Conservation (phyloP, 257 asterid genomes). For the Solanum bulbocastanum region DNA sequence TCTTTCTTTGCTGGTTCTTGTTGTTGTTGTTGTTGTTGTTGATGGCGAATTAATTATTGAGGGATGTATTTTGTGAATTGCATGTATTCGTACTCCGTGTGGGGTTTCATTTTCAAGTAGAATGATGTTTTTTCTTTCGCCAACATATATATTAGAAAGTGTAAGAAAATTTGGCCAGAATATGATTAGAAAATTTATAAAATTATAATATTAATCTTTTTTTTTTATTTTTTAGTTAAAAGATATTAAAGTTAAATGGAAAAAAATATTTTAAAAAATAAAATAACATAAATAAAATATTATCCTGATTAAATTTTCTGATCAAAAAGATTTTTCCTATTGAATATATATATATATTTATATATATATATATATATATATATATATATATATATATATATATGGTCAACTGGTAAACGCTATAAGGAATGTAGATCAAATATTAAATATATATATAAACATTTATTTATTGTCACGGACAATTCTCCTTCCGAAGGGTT, state of each 20-base stretch:
- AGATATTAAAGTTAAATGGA: too few relatives aligned
- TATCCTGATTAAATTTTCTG: too few relatives aligned
- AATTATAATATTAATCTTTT: too few relatives aligned
- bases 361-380: too few relatives aligned
- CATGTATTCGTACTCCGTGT: slow-evolving; percentile 36
- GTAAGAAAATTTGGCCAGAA: too few relatives aligned
- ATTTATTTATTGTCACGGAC: neutral
- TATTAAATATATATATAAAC: neutral
- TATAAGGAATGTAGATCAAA: slow-evolving; percentile 7
- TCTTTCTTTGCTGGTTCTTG: neutral
- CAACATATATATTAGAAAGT: neutral
- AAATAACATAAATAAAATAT: too few relatives aligned
- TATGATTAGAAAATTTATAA: too few relatives aligned
- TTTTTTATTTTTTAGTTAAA: too few relatives aligned
- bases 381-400: neutral
- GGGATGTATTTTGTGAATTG: slow-evolving; percentile 20
- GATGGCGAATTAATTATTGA: neutral
- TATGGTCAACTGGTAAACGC: slow-evolving; percentile 39
- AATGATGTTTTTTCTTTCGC: neutral
- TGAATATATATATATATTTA: too few relatives aligned
- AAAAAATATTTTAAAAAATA: too few relatives aligned
- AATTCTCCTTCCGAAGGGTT: neutral
- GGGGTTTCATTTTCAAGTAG: slow-evolving; percentile 1
- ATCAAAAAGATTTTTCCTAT: too few relatives aligned
- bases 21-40: neutral